These are phyloP conservation scores for Calonectria multiphialidica DNA, from an alignment of 2,329 filamentous ascomycete species.

Conservation along the genomic window DNA sequence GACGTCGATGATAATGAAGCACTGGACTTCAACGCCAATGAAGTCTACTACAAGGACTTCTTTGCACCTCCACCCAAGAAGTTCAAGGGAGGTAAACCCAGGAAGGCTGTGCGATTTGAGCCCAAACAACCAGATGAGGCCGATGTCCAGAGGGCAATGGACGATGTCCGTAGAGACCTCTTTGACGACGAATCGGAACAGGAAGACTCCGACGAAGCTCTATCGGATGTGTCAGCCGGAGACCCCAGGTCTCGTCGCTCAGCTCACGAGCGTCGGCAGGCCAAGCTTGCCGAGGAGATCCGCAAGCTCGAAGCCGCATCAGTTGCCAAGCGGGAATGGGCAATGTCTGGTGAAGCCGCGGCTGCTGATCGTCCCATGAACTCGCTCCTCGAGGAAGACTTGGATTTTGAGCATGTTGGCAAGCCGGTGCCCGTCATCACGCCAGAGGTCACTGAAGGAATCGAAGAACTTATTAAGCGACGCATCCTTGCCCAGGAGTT, in stretches of 20 bases:
- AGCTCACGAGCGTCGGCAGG: conserved; percentile 87
- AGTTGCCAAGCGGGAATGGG: conserved; percentile 92
- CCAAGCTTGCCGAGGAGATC: conserved; percentile 90
- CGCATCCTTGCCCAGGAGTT: conserved; percentile 92
- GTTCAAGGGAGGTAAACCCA: conserved; percentile 62
- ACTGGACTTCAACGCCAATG: conserved; percentile 81
- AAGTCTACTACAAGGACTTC: conserved; percentile 92
- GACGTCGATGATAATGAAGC: conserved; percentile 66
- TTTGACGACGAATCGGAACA: conserved; percentile 82
- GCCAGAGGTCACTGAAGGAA: conserved; percentile 87
- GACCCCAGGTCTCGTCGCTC: conserved; percentile 82
- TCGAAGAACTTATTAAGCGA: conserved; percentile 94
- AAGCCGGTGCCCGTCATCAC: conserved; percentile 97
- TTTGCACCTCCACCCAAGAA: conserved; percentile 89
- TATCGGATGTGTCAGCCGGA: conserved; percentile 75
- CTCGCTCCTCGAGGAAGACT: conserved; percentile 91
- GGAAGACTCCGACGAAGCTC: conserved; percentile 73
- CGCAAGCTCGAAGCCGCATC: conserved; percentile 90
- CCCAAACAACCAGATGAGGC: conserved; percentile 65
- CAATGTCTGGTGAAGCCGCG: conserved; percentile 86
- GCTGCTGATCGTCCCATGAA: conserved; percentile 88
- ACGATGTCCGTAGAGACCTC: conserved; percentile 87
- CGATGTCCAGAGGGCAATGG: conserved; percentile 86
- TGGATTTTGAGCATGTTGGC: conserved; percentile 95
- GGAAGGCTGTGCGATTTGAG: conserved; percentile 53